Conservation (phyloP, 768 basidiomycete genomes). For the Tephrocybe sp. region DNA sequence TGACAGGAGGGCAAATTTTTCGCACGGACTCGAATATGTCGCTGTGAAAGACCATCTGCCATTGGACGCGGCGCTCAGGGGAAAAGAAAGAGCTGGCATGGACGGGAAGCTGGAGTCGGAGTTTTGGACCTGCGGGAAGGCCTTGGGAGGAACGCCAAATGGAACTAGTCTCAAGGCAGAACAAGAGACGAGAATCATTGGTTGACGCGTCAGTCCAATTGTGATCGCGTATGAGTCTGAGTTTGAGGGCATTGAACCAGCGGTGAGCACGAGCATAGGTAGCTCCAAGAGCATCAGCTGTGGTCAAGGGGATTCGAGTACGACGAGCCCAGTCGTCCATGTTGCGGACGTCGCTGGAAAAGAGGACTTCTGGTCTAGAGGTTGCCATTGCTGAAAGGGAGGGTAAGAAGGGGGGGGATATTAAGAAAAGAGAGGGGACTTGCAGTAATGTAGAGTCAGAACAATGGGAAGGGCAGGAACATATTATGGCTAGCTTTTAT, state of each 20-base stretch:
- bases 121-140: conserved; percentile 72
- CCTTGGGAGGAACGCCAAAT: conserved; percentile 77
- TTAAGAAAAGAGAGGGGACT: conserved; percentile 1
- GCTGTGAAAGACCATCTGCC: conserved; percentile 88
- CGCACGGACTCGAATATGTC: conserved; percentile 72
- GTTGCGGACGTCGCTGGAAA: conserved; percentile 75
- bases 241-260: conserved; percentile 64
- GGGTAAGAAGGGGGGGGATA: conserved; percentile 12
- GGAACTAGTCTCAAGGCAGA: conserved; percentile 74
- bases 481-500: conserved; percentile 38
- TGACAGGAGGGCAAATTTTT: conserved; percentile 65
- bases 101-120: conserved; percentile 70
- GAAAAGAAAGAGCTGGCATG: conserved; percentile 86
- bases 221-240: conserved; percentile 62
- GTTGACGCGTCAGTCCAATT: conserved; percentile 64
- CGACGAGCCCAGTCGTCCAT: conserved; percentile 84
- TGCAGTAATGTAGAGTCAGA: neutral
- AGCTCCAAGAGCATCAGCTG: conserved; percentile 76
- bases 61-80: conserved; percentile 79
- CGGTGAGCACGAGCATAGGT: conserved; percentile 81
- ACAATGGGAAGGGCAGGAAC: conserved; percentile 17
- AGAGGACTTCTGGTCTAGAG: conserved; percentile 58
- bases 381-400: conserved; percentile 13
- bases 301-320: conserved; percentile 78
- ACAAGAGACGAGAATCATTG: conserved; percentile 69